phyloP scores from a whole-genome alignment of 805 yeast species.

The Yueomyces sinensis region DNA sequence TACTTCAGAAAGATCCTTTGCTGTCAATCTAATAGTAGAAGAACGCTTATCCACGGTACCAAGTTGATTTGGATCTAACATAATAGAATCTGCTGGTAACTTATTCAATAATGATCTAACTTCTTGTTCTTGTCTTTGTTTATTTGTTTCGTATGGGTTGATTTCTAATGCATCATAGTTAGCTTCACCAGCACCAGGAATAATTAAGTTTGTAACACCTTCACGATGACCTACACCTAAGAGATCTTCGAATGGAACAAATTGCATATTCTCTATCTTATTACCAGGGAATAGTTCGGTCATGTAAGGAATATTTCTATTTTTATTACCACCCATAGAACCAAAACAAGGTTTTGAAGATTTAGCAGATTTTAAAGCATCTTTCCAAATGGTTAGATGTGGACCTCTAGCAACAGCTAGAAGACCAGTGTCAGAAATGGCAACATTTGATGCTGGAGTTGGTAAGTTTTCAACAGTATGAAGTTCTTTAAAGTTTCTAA shows the following conservation, averaged over 20 bases:
- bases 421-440: conserved; percentile 78
- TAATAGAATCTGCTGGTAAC: conserved; percentile 81
- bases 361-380: conserved; percentile 37
- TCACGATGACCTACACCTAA: conserved; percentile 72
- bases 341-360: conserved; percentile 38
- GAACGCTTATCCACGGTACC: conserved; percentile 75
- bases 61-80: conserved; percentile 76
- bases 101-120: conserved; percentile 77
- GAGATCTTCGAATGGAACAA: conserved; percentile 95
- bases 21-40: conserved; percentile 45
- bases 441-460: conserved; percentile 70
- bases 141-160: conserved; percentile 84
- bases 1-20: conserved; percentile 39
- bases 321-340: conserved; percentile 21
- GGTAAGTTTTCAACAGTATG: conserved; percentile 52
- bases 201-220: conserved; percentile 72
- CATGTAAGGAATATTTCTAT: conserved; percentile 71
- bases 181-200: conserved; percentile 98
- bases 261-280: conserved; percentile 49
- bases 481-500: conserved; percentile 66
- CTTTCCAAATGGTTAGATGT: conserved; percentile 90
- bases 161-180: conserved; percentile 87
- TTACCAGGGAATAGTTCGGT: conserved; percentile 74
- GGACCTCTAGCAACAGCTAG: conserved; percentile 93
- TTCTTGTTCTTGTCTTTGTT: conserved; percentile 89